Base-by-base conservation (phyloP, 2,329 filamentous ascomycete species). In the Aspergillus sp. region DNA sequence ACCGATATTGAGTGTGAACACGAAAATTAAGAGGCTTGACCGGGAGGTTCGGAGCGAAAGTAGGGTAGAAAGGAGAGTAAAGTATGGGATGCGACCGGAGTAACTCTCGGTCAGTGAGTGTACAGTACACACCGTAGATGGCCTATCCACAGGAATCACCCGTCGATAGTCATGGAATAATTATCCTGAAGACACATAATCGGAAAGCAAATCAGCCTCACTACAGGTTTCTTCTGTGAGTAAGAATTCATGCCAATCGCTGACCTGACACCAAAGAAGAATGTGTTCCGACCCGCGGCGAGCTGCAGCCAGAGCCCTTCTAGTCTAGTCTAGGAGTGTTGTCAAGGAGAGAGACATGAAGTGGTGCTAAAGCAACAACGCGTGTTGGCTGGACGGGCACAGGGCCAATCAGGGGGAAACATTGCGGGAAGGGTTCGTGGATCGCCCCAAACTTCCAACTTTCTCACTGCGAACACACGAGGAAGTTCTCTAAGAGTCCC, bases 401-500 rank as follows among this genome's bases (percentile, higher is more conserved):
- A 13, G 41, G 15, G 25, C 47, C 28, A 50, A 50, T 50, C 23
- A 30, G 23, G 23, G 47, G 47, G 13, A n/a, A 28, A 8, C 8
- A n/a, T 28, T 36, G 15, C 12, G n/a, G 47, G 47, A 50, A 50
- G 47, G 47, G 47, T 50, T 50, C 47, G 47, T 50, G 47, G 47
- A 50, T 50, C 47, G 47, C 23, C 47, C 47, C 47, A 50, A 50
- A 36, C 32, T 36, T 36, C 32, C 32, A 36, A 36, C 32, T 36
- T 36, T 36, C 32, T 12, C 32, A 36, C 47, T n/a, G 15, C 47
- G 47, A 50, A 50, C 47, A 50, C 47, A 50, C 47, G 47, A 50
- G 47, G 47, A 30, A 32, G 23, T 28, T 12, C n/a, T 17, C 7
- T 21, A 10, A 9, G 2, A 21, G 41, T 21, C 17, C 41, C 39